These are phyloP conservation scores for Russula dissimulans DNA, from an alignment of 768 basidiomycete species.

Conservation along the genomic window DNA sequence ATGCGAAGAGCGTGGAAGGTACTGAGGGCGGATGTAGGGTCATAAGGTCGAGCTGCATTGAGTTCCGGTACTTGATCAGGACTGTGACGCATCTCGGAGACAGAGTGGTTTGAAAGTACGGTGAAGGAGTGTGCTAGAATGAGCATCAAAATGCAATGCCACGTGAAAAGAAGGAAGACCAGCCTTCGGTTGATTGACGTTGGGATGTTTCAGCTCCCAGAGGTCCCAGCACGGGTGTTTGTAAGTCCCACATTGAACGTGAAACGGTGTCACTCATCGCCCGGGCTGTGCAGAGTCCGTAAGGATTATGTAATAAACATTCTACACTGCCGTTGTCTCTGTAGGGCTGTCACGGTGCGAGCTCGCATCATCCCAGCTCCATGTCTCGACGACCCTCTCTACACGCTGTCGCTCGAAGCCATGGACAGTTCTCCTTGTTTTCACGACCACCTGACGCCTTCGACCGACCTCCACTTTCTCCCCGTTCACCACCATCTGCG, in stretches of 20 bases:
- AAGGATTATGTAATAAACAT: neutral
- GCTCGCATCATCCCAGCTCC: constrained; percentile 40
- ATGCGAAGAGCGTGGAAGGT: constrained; percentile 48
- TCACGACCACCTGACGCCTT: constrained; percentile 43
- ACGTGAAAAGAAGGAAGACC: neutral
- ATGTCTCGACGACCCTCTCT: constrained; percentile 58
- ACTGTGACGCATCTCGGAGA: constrained; percentile 6
- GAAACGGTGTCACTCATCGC: neutral
- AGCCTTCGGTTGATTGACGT: neutral
- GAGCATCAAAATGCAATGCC: neutral
- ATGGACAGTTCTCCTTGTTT: constrained; percentile 44
- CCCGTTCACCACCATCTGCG: constrained; percentile 15
- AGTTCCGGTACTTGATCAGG: neutral
- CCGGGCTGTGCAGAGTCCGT: too few species aligned
- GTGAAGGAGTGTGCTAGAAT: constrained; percentile 3
- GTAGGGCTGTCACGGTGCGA: neutral
- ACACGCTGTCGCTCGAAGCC: constrained; percentile 65
- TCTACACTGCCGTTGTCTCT: too few species aligned
- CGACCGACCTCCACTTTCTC: constrained; percentile 34
- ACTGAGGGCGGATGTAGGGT: constrained; percentile 39
- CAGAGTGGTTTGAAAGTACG: constrained; percentile 7
- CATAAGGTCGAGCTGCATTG: constrained; percentile 24
- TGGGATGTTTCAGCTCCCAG: neutral
- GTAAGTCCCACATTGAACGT: constrained; percentile 6
- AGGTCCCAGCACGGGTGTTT: neutral